Base-by-base conservation (phyloP, 768 basidiomycete species). In the Termitomyces sp. region DNA sequence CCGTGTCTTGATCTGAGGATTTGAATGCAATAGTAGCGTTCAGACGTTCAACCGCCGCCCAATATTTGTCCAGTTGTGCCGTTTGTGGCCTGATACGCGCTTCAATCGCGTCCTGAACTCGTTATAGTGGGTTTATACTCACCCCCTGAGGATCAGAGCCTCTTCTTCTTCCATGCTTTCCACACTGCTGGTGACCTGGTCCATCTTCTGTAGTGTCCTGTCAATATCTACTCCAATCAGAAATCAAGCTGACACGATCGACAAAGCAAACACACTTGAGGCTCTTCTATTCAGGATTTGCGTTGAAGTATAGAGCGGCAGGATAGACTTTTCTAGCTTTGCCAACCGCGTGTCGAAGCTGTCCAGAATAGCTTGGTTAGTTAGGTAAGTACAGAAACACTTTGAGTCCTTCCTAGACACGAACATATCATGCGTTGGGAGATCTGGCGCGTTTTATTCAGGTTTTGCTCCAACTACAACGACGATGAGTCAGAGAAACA, bases 361-460 rank as follows among this genome's bases (percentile, higher is more conserved):
- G 60, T 88, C 85, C 51, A 94, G 77, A 64, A 93, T 87, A 47
- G 88, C 92, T 41, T 94, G 67, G 66, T 63, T 63, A 70, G 66
- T 63, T 63, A 70, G 60, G 61, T 77, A 54, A 75, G 73, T 60
- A 65, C 51, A 22, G 41, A 60, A 39, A 50, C 45, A 47, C 15
- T 24, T 12, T 26, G 29, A 44, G 34, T 37, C 41, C 24, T 48
- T 44, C 54, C 51, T 9, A 3, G 29, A 37, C 42, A 68, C 88
- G 55, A 73, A 93, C 90, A 83, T 59, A 83, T 92, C 91, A 94
- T 93, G 51, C 89, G 79, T 65, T 88, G 87, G 1, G 91, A 92
- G 59, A 91, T 88, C 65, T 90, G 90, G 22, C 82, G 82, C 0
- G 91, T 93, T 73, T 92, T 93, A 70, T 88, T 85, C 44, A 94